These are phyloP conservation scores for Allium sativum DNA, from an alignment of 106 monocot genomes.

Conservation along the genomic window DNA sequence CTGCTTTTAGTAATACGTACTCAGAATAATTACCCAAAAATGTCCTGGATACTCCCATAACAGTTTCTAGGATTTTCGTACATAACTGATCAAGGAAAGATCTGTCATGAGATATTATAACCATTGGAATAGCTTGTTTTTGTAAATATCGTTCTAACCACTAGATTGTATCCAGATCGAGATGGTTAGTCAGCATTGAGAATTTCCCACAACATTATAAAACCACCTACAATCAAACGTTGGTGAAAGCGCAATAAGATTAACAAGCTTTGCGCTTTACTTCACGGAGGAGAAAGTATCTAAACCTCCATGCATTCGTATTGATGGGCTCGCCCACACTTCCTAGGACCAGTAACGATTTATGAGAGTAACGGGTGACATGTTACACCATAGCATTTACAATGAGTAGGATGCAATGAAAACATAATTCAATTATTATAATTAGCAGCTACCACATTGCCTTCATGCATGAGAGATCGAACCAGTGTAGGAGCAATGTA, in stretches of 20 bases:
- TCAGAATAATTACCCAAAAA: slow-evolving; percentile 89
- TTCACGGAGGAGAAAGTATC: too few relatives aligned
- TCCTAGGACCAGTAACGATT: slow-evolving; percentile 87
- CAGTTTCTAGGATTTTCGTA: slow-evolving; percentile 94
- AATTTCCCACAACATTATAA: too few relatives aligned
- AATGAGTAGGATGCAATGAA: not conserved
- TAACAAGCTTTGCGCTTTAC: too few relatives aligned
- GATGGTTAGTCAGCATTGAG: slow-evolving; percentile 95
- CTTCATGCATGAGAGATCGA: slow-evolving; percentile 89
- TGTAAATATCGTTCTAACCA: slow-evolving; percentile 89
- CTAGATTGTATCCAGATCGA: slow-evolving; percentile 97
- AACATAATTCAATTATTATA: not conserved
- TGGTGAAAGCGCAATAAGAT: too few relatives aligned
- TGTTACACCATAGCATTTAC: slow-evolving; percentile 33
- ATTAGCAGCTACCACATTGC: slow-evolving; percentile 32
- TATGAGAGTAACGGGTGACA: slow-evolving; percentile 75
- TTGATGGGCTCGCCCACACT: slow-evolving; percentile 99
- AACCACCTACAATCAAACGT: too few relatives aligned
- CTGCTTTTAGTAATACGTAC: slow-evolving; percentile 67
- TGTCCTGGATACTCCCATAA: slow-evolving; percentile 87
- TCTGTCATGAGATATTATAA: slow-evolving; percentile 95
- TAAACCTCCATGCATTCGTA: slow-evolving; percentile 99
- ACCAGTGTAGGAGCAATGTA: slow-evolving; percentile 96
- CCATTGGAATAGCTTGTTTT: slow-evolving; percentile 92
- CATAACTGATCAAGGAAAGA: slow-evolving; percentile 91